phyloP scores from a whole-genome alignment of 2,329 filamentous ascomycete species.

The Colletotrichum sp. region DNA sequence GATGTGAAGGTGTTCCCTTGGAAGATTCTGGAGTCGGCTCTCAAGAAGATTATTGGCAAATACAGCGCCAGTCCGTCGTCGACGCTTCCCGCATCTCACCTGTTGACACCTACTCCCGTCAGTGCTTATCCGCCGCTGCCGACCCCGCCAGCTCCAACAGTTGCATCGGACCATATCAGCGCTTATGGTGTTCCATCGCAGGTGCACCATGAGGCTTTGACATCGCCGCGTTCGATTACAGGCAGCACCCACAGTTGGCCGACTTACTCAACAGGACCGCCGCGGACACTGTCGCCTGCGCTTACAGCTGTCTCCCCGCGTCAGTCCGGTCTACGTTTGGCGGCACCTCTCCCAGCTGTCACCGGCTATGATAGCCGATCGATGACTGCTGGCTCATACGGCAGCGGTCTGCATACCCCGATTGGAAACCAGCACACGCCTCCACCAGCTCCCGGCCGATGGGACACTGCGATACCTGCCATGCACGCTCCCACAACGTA shows the following conservation, averaged over 20 bases:
- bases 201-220: constrained; percentile 52
- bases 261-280: constrained; percentile 42
- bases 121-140: constrained; percentile 49
- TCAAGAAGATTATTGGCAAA: constrained; percentile 99
- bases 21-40: constrained; percentile 83
- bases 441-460: constrained; percentile 28
- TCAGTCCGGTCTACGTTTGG: constrained; percentile 16
- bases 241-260: constrained; percentile 55
- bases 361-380: constrained; percentile 43
- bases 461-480: constrained; percentile 38
- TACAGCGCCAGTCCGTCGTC: constrained; percentile 66
- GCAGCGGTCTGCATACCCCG: constrained; percentile 43
- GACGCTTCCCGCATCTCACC: constrained; percentile 39
- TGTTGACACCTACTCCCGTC: constrained; percentile 44
- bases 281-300: constrained; percentile 50
- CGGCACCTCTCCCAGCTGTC: constrained; percentile 39
- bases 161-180: constrained; percentile 38
- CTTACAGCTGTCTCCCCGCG: constrained; percentile 42
- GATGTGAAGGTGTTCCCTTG: constrained; percentile 99
- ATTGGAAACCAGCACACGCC: constrained; percentile 30
- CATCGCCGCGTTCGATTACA: constrained; percentile 57
- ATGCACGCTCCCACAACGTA: constrained; percentile 36
- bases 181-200: constrained; percentile 44
- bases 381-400: constrained; percentile 38
- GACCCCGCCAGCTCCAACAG: constrained; percentile 46